Base-by-base conservation (phyloP, 2,329 filamentous ascomycete genomes). In the Colletotrichum navitas region DNA sequence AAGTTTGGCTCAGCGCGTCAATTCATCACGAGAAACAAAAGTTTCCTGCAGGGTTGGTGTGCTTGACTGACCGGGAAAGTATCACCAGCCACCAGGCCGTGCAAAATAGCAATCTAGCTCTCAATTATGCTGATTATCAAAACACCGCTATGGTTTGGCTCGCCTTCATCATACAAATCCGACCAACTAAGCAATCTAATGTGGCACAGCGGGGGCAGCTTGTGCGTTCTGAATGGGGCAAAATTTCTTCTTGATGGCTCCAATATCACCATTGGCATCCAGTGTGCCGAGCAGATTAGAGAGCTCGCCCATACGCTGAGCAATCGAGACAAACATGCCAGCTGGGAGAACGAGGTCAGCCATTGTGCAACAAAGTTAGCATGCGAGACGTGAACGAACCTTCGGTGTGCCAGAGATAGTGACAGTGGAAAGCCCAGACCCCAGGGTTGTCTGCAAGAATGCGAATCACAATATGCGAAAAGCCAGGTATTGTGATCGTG, bases 351-450 rank as follows among this genome's bases (percentile, higher is more conserved):
- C 6, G 18, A 41, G 10, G 24, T 71, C 34, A 59, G 64, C 36
- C n/a, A 6, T 16, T 54, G 5, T 24, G 29, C 1, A n/a, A n/a
- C 7, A 21, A 24, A 5, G 2, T 29, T 34, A n/a, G 5, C 24
- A 32, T 39, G 32, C 16, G 29, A 26, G 26, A 2, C 18, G n/a
- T n/a, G 3, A 14, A 70, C 66, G 1, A 14, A 67, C 71, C 71
- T 62, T 89, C 87, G 0, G 84, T 82, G 75, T 90, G 88, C 88
- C 88, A 90, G 0, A 83, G 81, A 67, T 89, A 85, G 73, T 90
- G 88, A 74, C 88, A 90, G 75, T 90, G 88, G 41, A 90, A 84
- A 0, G 86, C 83, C 88, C 88, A 90, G 0, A 88, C 75, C 1
- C 88, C 88, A 0, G 88, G 85, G 74, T 90, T 90, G 72, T 90